Evolutionary conservation across 2,329 filamentous ascomycete species (phyloP).

Genomic region (Calonectria honghensis): DNA sequence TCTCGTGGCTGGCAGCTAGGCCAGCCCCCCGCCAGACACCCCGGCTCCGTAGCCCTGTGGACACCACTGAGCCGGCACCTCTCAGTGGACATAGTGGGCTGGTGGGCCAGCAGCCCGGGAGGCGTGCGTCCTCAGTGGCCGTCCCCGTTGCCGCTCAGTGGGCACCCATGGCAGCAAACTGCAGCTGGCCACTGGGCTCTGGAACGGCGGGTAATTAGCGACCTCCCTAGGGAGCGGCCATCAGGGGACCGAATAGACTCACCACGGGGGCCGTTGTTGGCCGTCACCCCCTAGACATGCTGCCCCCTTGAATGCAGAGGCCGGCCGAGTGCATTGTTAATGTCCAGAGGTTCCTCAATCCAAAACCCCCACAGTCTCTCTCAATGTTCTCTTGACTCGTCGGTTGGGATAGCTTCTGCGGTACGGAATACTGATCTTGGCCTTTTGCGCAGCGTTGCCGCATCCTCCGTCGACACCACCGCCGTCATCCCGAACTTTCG

Average conservation of each 20-base stretch:
- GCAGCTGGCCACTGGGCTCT: constrained; percentile 35
- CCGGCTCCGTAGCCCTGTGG: constrained; percentile 41
- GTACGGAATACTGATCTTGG: constrained; percentile 32
- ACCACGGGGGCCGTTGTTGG: constrained; percentile 28
- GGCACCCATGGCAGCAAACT: constrained; percentile 28
- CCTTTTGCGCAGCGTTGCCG: constrained; percentile 14
- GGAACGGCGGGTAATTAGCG: constrained; percentile 46
- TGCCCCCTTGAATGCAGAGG: constrained; percentile 51
- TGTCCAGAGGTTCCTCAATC: constrained; percentile 34
- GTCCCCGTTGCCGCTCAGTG: constrained; percentile 31
- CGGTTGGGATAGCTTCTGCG: constrained; percentile 42
- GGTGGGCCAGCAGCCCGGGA: constrained; percentile 16
- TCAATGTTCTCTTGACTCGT: constrained; percentile 44
- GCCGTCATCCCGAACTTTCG: constrained; percentile 35
- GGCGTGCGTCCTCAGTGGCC: constrained; percentile 24
- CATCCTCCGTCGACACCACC: constrained; percentile 27
- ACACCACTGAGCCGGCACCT: constrained; percentile 32
- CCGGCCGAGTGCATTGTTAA: constrained; percentile 45
- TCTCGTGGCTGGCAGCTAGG: constrained; percentile 18
- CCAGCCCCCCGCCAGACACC: constrained; percentile 28
- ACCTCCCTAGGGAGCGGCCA: constrained; percentile 34
- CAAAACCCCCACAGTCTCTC: constrained; percentile 50
- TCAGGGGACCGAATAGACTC: constrained; percentile 43
- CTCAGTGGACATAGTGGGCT: constrained; percentile 30
- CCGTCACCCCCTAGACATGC: constrained; percentile 39